Base-by-base conservation (phyloP, 2,329 filamentous ascomycete genomes). In the Fusarium tuaranense region DNA sequence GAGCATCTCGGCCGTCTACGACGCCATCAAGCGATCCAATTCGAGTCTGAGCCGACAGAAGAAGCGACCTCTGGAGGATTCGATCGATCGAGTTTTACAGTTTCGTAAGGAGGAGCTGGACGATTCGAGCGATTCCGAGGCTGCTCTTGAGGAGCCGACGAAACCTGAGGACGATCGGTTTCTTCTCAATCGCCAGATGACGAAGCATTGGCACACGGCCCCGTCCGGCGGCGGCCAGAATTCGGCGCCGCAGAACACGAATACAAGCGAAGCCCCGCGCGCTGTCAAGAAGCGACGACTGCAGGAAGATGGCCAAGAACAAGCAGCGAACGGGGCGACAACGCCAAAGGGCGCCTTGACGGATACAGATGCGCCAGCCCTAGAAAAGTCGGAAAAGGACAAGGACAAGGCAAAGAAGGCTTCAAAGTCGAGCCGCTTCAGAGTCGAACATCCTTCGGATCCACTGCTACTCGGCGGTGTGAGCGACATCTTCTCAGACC, bases 41-140 rank as follows among this genome's bases (percentile, higher is more conserved):
- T 97, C 95, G 0, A 95, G 93, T 76, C 84, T 98, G 25, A 94
- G 94, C 72, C 88, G 97, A 25, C 91, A 93, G 75, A 95, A 94
- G 44, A 97, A 97, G 82, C 92, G 92, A 70, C 87, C 93, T 0
- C 85, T 98, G 1, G 94, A 98, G 81, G 94, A 97, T 73, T 93
- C 93, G 39, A 94, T 98, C 73, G 95, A 97, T 71, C 88, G 94
- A 9, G 94, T 95, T 0, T 85, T 98, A 18, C 89, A 92, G 9
- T 90, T 95, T 20, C 86, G 96, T 7, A 92, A 92, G 74, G 90
- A 94, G 75, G 89, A 92, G 69, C 82, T 86, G 16, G 88, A 89
- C 27, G 89, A 88, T 5, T 85, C 87, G 34, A 87, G 87, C 60
- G 88, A 89, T 38, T 85, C 85, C 3, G 86, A 88, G 22, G 86